Percentiles rank a stretch among this genome's conserved stretches.
These are phyloP conservation scores for Pseudocohnilembus persalinus DNA, from an alignment of 169 alveolate genomes.

Conservation along the genomic window DNA sequence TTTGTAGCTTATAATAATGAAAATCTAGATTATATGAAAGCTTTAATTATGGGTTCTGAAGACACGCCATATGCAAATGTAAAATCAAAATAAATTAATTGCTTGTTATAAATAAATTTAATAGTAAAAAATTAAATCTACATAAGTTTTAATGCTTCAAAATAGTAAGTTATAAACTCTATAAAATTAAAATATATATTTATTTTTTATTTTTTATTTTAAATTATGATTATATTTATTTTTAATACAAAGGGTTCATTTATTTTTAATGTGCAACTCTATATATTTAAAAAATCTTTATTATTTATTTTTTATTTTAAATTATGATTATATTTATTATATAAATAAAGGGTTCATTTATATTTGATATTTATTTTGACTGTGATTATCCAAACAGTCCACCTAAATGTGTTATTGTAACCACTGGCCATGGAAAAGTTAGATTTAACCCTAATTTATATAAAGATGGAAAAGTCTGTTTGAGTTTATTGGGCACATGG, in stretches of 20 bases:
- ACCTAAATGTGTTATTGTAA: conserved; percentile 65
- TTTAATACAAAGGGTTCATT: conserved; percentile 45
- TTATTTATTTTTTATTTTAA: too few relatives aligned
- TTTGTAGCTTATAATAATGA: conserved; percentile 58
- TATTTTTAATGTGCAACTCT: conserved; percentile 69
- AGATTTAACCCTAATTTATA: conserved; percentile 82
- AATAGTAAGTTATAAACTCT: too few relatives aligned
- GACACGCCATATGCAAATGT: conserved; percentile 81
- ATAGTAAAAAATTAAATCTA: too few relatives aligned
- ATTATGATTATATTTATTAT: not conserved
- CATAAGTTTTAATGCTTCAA: too few relatives aligned
- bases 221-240: not conserved
- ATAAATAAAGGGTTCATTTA: conserved; percentile 49
- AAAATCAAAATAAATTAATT: conserved; percentile 48
- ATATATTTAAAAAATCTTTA: too few relatives aligned
- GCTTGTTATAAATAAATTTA: too few relatives aligned
- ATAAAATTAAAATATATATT: too few relatives aligned
- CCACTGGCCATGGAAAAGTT: conserved; percentile 71
- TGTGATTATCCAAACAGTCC: conserved; percentile 70
- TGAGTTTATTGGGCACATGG: conserved; percentile 77
- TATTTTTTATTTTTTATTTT: too few relatives aligned
- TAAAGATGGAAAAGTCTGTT: conserved; percentile 74
- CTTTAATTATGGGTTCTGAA: conserved; percentile 68
- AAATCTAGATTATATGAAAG: conserved; percentile 66
- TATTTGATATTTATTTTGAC: conserved; percentile 67